Evolutionary conservation across 2,329 filamentous ascomycete genomes (phyloP).

Genomic region (Ophiostoma pallidulum): DNA sequence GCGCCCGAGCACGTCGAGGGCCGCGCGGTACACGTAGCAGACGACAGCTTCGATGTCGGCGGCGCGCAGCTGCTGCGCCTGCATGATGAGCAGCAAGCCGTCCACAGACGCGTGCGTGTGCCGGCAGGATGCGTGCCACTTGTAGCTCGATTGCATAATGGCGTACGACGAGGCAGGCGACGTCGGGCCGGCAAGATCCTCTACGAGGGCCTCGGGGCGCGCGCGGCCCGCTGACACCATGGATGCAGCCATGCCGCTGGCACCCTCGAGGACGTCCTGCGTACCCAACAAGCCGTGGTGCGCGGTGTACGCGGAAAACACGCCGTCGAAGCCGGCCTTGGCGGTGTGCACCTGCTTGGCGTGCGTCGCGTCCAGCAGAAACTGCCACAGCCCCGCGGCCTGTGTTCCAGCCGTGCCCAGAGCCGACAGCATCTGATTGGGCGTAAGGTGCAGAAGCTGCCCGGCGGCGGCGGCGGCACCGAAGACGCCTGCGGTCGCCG

Average conservation of each 20-base stretch:
- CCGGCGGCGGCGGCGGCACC: background rate
- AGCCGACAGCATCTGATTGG: background rate
- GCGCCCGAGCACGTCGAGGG: background rate
- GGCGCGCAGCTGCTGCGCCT: background rate
- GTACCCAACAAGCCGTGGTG: background rate
- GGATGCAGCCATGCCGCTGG: conserved; percentile 1
- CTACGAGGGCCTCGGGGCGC: too few species aligned
- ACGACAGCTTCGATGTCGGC: background rate
- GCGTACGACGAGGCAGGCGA: too few species aligned
- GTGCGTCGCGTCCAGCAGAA: conserved; percentile 5
- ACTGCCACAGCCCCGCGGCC: conserved; percentile 6
- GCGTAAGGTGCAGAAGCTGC: background rate
- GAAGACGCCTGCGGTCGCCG: conserved; percentile 1
- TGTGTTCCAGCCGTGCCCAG: conserved; percentile 5
- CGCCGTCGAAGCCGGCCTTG: conserved; percentile 7
- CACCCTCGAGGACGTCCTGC: conserved; percentile 2
- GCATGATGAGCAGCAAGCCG: background rate
- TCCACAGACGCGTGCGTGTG: conserved; percentile 6
- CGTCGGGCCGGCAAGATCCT: too few species aligned
- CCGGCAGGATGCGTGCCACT: conserved; percentile 10
- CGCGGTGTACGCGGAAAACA: conserved; percentile 2
- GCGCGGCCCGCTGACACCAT: too few species aligned
- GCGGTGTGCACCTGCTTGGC: conserved; percentile 8
- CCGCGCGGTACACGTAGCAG: background rate
- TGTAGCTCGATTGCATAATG: conserved; percentile 6